Base-by-base conservation (phyloP, 306 rosid species). In the Gastrolobium bilobum region DNA sequence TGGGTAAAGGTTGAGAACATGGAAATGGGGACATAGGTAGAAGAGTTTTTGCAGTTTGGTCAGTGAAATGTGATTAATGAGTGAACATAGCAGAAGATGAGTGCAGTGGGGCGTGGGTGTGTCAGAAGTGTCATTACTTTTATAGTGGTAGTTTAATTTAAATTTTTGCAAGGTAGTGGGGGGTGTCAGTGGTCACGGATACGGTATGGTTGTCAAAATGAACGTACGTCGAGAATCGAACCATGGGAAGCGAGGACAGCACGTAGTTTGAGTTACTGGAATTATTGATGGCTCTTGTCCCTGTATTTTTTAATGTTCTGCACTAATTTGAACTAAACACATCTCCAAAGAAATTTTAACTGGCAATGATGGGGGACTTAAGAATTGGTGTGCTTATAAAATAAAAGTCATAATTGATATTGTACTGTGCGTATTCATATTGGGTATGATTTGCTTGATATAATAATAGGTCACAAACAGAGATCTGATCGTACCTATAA, bases 171-270 rank as follows among this genome's bases (percentile, higher is more conserved):
- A 33, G 46, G 80, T 75, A 43, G 62, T 11, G 60, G 70, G 50
- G 37, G 3, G 26, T 60, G 83, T 76, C 83, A 76, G 88, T 77
- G 75, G 79, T 84, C 88, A 87, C 88, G 85, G 86, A 64, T 61
- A 34, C 42, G 59, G 78, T 38, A 48, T 81, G 51, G 57, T 68
- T 64, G 81, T 81, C 78, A 67, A 59, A 35, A 66, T 58, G 74
- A 52, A 62, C 42, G 76, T 57, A 56, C 0, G 3, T 35, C 34
- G n/a, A 13, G 60, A 72, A 43, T 72, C 37, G 4, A 60, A 62
- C 64, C 54, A 59, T 38, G 39, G 2, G 43, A 10, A 33, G 67
- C 9, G 15, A 10, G 15, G 35, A 14, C 39, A 30, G 64, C 64
- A 10, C 66, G 8, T 59, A 4, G 66, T 10, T 58, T 20, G 26